Evolutionary conservation across 768 basidiomycete genomes (phyloP).

Genomic region (Hericium coralloides): DNA sequence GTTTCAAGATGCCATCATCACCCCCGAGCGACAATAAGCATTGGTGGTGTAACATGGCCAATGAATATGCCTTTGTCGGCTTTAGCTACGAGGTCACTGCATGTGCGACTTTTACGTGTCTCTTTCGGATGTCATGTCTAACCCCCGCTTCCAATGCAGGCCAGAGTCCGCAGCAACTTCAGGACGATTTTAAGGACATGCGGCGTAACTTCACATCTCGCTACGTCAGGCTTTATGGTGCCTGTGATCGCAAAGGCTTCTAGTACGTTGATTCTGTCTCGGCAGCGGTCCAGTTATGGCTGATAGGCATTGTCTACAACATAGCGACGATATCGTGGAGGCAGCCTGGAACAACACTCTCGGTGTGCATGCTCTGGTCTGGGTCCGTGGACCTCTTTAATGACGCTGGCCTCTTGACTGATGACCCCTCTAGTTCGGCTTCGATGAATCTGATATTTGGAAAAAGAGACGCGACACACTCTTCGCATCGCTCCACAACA

Average conservation of each 20-base stretch:
- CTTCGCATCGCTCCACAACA: slow-evolving; percentile 18
- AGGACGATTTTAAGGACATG: slow-evolving; percentile 52
- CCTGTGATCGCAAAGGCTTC: slow-evolving; percentile 30
- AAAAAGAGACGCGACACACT: slow-evolving; percentile 17
- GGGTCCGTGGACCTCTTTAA: slow-evolving; percentile 34
- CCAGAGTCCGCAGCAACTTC: slow-evolving; percentile 42
- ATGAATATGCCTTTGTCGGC: slow-evolving; percentile 70
- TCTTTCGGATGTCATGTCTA: background rate
- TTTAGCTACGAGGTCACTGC: slow-evolving; percentile 68
- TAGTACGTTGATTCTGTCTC: slow-evolving; percentile 23
- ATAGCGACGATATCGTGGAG: slow-evolving; percentile 48
- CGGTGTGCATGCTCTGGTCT: slow-evolving; percentile 69
- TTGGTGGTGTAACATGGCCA: slow-evolving; percentile 49
- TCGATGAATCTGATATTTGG: slow-evolving; percentile 18
- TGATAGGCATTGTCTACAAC: slow-evolving; percentile 4
- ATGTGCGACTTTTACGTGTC: slow-evolving; percentile 33
- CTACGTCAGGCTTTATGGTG: slow-evolving; percentile 47
- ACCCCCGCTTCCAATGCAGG: slow-evolving; percentile 29
- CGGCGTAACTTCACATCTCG: slow-evolving; percentile 49
- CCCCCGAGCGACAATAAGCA: slow-evolving; percentile 26
- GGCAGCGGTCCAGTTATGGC: background rate
- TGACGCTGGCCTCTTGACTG: background rate
- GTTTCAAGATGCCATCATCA: slow-evolving; percentile 45
- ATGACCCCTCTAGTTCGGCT: slow-evolving; percentile 20
- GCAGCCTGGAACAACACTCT: slow-evolving; percentile 60